phyloP scores from a whole-genome alignment of 208 protist species.

The Crithidia brevicula region DNA sequence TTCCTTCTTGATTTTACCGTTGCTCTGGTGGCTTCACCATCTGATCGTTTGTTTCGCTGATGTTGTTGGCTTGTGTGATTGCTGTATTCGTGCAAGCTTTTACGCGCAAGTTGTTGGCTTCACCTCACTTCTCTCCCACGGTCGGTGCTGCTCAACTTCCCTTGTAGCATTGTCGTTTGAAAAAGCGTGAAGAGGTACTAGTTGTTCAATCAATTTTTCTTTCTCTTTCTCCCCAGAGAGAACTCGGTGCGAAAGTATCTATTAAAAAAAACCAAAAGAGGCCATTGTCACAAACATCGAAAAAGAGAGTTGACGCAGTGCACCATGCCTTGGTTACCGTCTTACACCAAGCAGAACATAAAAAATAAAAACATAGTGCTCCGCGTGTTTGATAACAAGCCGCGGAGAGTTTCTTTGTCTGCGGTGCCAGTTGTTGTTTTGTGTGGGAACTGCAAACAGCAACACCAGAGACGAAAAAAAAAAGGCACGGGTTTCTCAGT shows the following conservation, averaged over 20 bases:
- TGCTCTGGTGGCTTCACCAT: slow-evolving; percentile 4
- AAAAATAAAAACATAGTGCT: no score
- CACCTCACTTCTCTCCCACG: neutral
- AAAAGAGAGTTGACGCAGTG: neutral
- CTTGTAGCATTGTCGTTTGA: no score
- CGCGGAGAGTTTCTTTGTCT: no score
- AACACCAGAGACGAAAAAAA: no score
- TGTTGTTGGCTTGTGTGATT: slow-evolving; percentile 1
- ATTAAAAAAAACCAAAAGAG: neutral
- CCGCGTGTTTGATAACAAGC: no score
- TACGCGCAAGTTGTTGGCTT: neutral
- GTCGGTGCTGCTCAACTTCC: no score
- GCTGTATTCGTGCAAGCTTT: neutral
- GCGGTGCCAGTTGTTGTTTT: no score
- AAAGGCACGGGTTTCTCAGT: no score
- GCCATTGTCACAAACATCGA: neutral
- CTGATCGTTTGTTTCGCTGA: neutral
- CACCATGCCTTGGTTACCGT: no score
- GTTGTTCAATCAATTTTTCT: neutral
- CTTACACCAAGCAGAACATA: no score
- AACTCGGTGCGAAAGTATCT: neutral
- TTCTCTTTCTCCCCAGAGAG: neutral
- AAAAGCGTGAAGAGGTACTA: neutral
- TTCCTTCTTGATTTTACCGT: slow-evolving; percentile 15
- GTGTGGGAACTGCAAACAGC: no score